These are phyloP conservation scores for Quercus dentata DNA, from an alignment of 306 rosid species.

Conservation along the genomic window DNA sequence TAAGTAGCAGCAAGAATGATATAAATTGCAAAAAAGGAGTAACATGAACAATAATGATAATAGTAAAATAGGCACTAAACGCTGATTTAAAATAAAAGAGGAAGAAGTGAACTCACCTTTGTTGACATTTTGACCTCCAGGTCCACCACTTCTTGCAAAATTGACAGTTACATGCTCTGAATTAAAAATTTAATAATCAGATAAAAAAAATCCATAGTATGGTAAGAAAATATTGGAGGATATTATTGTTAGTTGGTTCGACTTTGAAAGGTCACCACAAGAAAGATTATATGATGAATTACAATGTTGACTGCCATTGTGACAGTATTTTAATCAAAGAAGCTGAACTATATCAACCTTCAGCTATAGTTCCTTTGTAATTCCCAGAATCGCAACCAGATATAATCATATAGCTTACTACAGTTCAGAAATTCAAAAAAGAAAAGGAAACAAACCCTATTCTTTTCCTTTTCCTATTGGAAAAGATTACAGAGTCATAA, in stretches of 20 bases:
- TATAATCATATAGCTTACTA: neutral
- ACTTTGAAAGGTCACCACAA: neutral
- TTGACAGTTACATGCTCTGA: constrained; percentile 73
- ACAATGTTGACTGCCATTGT: neutral
- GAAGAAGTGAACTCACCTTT: constrained; percentile 49
- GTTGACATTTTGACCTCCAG: constrained; percentile 96
- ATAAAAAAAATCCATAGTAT: neutral
- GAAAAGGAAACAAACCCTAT: neutral
- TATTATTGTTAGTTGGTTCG: neutral
- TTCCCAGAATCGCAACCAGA: neutral
- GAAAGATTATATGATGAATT: neutral
- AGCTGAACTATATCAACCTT: neutral
- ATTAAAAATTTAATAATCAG: neutral
- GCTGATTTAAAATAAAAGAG: neutral
- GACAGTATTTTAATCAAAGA: neutral
- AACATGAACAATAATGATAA: neutral
- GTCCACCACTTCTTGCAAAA: constrained; percentile 96
- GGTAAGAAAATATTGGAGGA: neutral
- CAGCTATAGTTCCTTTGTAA: neutral
- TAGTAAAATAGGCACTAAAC: neutral
- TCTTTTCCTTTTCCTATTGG: neutral
- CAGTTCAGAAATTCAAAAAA: neutral
- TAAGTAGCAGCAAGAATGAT: constrained; percentile 4
- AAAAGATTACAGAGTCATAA: neutral
- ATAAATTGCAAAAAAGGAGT: neutral